Conservation (phyloP, 306 rosid species). For the Citrullus colocynthis region DNA sequence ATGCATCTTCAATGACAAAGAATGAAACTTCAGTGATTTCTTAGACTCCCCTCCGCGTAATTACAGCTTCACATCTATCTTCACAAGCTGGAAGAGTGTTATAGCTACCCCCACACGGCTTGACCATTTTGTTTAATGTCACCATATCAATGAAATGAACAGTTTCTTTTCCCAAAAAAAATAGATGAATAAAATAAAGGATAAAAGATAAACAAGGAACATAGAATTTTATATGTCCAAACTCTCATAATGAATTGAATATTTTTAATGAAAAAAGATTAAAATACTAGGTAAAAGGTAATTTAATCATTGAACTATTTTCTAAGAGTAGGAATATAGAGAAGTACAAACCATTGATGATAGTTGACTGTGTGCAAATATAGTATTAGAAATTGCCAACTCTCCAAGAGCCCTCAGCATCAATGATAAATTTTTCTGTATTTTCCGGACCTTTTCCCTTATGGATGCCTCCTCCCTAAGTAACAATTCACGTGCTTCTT, state of each 20-base stretch:
- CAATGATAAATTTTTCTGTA: conserved; percentile 49
- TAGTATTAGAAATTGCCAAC: conserved; percentile 74
- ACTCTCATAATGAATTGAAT: background rate
- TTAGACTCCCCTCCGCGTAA: too few relatives aligned
- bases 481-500: conserved; percentile 78
- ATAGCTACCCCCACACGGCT: too few relatives aligned
- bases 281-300: background rate
- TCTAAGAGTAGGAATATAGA: background rate
- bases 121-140: too few relatives aligned
- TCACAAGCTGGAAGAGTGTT: too few relatives aligned
- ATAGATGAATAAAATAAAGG: too few relatives aligned
- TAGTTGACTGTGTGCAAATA: conserved; percentile 81
- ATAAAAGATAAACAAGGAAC: too few relatives aligned
- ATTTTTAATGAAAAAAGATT: background rate
- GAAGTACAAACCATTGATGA: conserved; percentile 66
- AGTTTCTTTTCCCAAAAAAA: too few relatives aligned
- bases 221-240: too few relatives aligned
- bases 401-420: conserved; percentile 83
- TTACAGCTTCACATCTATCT: too few relatives aligned
- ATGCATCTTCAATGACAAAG: too few relatives aligned
- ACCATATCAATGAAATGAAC: too few relatives aligned
- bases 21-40: too few relatives aligned
- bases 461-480: conserved; percentile 76
- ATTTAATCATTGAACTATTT: background rate
- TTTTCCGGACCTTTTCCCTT: conserved; percentile 55